Base-by-base conservation (phyloP, 2,329 filamentous ascomycete genomes). In the Talaromyces rugulosus region DNA sequence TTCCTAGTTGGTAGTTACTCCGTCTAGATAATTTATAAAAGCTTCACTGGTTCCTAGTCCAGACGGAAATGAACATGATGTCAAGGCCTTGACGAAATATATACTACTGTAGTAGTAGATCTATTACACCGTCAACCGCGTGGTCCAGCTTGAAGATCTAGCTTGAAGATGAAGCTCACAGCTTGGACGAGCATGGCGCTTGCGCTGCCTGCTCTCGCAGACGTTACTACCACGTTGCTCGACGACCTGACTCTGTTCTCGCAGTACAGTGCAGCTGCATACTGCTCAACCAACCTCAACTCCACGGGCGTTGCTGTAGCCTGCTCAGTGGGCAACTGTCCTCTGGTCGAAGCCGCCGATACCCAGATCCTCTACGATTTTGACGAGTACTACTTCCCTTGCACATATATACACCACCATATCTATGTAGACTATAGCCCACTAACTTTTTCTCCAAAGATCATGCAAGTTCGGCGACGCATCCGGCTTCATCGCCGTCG, bases 181-280 rank as follows among this genome's bases (percentile, higher is more conserved):
- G 30, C 30, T 30, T n/a, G 27, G 16, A 31, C 5, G 7, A 31
- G 11, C 6, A n/a, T 30, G 7, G 11, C 11, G 12, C 50, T 30
- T 12, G 27, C 27, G 30, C 50, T 30, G 27, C 50, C 28, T 9
- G 27, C 27, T n/a, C 27, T 53, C 30, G 27, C 31, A 59, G 61
- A 56, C 18, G 56, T 62, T n/a, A n/a, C 40, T 33, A 44, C 52
- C 14, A 51, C 57, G 27, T 65, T 80, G 14, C 69, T 82, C 44
- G 67, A 73, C n/a, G 72, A 79, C 52, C 71, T 84, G 12, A 70
- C 73, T 3, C 72, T 83, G 64, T 83, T 81, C 69, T 77, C 80
- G 42, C 78, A 85, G 63, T 85, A 82, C 68, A 76, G 81, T 3
- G 82, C 81, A 1, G 83, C 83, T 3, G 75, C 82, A 33, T 85